These are phyloP conservation scores for Parathielavia appendiculata DNA, from an alignment of 495 filamentous ascomycete genomes.

Conservation along the genomic window DNA sequence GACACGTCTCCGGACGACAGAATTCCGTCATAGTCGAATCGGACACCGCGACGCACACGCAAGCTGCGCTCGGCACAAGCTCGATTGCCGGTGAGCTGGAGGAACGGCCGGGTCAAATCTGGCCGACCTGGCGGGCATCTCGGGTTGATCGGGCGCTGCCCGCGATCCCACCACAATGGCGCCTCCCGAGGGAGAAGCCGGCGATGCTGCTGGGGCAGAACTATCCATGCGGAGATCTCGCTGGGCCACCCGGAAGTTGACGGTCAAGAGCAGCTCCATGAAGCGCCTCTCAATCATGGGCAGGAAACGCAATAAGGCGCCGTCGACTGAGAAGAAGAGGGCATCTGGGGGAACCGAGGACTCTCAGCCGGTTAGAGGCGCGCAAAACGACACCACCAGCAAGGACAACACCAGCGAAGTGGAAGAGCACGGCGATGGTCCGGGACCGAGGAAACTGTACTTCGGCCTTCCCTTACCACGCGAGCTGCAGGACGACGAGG, in stretches of 20 bases:
- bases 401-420: constrained; percentile 31
- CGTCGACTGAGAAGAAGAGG: constrained; percentile 67
- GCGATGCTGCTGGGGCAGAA: constrained; percentile 36
- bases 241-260: constrained; percentile 89
- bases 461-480: constrained; percentile 82
- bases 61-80: not conserved
- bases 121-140: constrained; percentile 43
- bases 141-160: constrained; percentile 49
- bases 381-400: constrained; percentile 33
- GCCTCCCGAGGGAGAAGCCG: constrained; percentile 43
- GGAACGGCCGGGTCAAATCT: constrained; percentile 30
- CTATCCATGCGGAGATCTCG: constrained; percentile 59
- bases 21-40: not conserved
- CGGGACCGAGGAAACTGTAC: constrained; percentile 53
- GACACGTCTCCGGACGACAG: not conserved
- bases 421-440: constrained; percentile 34
- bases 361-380: constrained; percentile 39
- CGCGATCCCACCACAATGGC: constrained; percentile 44
- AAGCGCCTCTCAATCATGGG: constrained; percentile 84
- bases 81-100: constrained; percentile 22
- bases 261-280: constrained; percentile 61
- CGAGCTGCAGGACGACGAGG: constrained; percentile 77
- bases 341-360: constrained; percentile 51
- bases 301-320: constrained; percentile 61
- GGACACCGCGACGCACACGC: not conserved